Conservation (phyloP, 306 rosid species). For the Calophaca sinica region DNA sequence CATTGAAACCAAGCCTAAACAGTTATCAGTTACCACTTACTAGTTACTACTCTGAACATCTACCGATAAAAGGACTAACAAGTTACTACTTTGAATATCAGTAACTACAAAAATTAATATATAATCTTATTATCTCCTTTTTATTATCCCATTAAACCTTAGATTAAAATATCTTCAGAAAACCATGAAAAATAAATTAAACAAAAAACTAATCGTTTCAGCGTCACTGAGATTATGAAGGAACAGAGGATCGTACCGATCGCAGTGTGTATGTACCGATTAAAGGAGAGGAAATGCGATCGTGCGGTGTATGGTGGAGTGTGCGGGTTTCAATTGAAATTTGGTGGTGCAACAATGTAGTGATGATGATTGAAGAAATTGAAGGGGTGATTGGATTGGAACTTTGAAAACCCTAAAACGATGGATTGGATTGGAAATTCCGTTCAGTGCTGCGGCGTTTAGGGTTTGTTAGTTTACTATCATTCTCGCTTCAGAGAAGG, state of each 20-base stretch:
- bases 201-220: background rate
- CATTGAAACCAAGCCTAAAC: conserved; percentile 32
- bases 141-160: background rate
- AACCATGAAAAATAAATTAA: background rate
- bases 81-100: conserved; percentile 30
- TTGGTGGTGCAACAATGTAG: background rate
- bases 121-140: background rate
- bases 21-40: conserved; percentile 18
- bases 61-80: background rate
- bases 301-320: conserved; percentile 6
- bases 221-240: background rate
- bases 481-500: too few relatives aligned
- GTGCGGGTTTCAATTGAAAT: conserved; percentile 5
- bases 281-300: conserved; percentile 31
- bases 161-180: background rate
- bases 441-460: too few relatives aligned
- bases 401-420: conserved; percentile 40
- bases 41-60: background rate
- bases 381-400: background rate
- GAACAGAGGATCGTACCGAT: conserved; percentile 35
- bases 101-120: conserved; percentile 24
- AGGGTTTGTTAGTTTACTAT: too few relatives aligned
- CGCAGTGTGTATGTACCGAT: background rate
- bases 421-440: background rate
- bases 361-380: conserved; percentile 23